phyloP scores from a whole-genome alignment of 2,329 filamentous ascomycete genomes.

The Davidsoniella eucalypti region DNA sequence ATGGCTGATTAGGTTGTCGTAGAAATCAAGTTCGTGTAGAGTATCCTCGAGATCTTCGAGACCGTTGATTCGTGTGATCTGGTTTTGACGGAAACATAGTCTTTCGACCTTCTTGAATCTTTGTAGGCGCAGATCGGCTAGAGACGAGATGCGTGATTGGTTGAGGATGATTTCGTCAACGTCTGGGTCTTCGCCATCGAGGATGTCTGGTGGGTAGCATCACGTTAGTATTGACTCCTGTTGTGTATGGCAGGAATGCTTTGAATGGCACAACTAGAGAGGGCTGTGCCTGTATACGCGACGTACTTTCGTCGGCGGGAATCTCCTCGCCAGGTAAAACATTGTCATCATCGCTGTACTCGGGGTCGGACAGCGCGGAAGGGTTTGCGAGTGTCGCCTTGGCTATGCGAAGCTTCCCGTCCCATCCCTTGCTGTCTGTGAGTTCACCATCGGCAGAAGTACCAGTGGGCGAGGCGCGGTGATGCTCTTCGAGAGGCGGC shows the following conservation, averaged over 20 bases:
- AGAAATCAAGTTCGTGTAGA: conserved; percentile 76
- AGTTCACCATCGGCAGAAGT: conserved; percentile 26
- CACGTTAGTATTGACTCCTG: neutral
- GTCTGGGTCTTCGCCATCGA: conserved; percentile 42
- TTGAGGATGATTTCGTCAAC: conserved; percentile 72
- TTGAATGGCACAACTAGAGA: neutral
- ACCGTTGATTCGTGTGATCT: conserved; percentile 64
- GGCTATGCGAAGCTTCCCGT: conserved; percentile 63
- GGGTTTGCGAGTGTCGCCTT: conserved; percentile 51
- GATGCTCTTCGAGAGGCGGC: conserved; percentile 17
- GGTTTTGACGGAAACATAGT: conserved; percentile 85
- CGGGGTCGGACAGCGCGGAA: conserved; percentile 67
- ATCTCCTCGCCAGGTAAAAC: conserved; percentile 58
- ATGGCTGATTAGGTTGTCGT: conserved; percentile 87
- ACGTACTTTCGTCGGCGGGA: conserved; percentile 60
- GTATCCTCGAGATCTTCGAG: conserved; percentile 48
- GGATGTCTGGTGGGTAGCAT: conserved; percentile 30
- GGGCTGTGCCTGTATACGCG: neutral
- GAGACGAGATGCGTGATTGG: conserved; percentile 70
- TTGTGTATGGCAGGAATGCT: neutral
- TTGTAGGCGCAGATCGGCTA: conserved; percentile 62
- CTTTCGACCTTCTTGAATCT: conserved; percentile 62
- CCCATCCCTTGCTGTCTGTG: conserved; percentile 56
- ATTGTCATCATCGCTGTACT: conserved; percentile 61
- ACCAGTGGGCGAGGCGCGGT: conserved; percentile 17